A percentile compares a stretch with the other conserved stretches of the same genome.
Evolutionary conservation across 1,284 basidiomycete species (phyloP).

Genomic region (Kwoniella shivajii): DNA sequence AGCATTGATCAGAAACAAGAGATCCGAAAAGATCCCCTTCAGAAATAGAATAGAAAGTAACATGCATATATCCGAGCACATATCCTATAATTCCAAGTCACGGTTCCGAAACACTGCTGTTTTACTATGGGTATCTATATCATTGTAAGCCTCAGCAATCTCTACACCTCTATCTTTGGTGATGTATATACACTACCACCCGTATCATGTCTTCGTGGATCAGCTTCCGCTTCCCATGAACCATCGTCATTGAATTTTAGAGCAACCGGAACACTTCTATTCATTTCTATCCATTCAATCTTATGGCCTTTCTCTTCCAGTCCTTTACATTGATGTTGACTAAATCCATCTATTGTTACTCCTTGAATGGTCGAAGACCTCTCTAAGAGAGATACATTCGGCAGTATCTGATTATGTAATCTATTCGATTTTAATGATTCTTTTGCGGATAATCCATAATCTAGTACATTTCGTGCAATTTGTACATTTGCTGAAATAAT

Average conservation of each 20-base stretch:
- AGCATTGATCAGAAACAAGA: no score
- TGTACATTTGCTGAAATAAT: slow-evolving; percentile 49
- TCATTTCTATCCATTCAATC: slow-evolving; percentile 31
- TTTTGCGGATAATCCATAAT: slow-evolving; percentile 30
- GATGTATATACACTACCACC: slow-evolving; percentile 23
- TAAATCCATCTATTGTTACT: slow-evolving; percentile 26
- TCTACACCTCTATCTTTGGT: background rate
- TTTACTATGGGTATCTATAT: no score
- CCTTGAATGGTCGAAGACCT: slow-evolving; percentile 18
- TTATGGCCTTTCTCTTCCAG: slow-evolving; percentile 34
- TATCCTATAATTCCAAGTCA: no score
- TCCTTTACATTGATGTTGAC: slow-evolving; percentile 22
- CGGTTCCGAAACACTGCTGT: no score
- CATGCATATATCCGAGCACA: background rate
- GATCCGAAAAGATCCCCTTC: background rate
- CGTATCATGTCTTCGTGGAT: slow-evolving; percentile 40
- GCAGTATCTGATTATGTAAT: slow-evolving; percentile 49
- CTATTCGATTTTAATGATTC: slow-evolving; percentile 35
- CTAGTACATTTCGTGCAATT: slow-evolving; percentile 39
- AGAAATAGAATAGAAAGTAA: no score
- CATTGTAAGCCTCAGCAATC: no score
- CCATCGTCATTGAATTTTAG: slow-evolving; percentile 25
- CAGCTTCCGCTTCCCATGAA: slow-evolving; percentile 31
- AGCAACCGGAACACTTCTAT: slow-evolving; percentile 32
- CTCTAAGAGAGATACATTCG: slow-evolving; percentile 38